Conservation (phyloP, 225 moss, liverwort and hornwort species). For the Marchantia paleacea region DNA sequence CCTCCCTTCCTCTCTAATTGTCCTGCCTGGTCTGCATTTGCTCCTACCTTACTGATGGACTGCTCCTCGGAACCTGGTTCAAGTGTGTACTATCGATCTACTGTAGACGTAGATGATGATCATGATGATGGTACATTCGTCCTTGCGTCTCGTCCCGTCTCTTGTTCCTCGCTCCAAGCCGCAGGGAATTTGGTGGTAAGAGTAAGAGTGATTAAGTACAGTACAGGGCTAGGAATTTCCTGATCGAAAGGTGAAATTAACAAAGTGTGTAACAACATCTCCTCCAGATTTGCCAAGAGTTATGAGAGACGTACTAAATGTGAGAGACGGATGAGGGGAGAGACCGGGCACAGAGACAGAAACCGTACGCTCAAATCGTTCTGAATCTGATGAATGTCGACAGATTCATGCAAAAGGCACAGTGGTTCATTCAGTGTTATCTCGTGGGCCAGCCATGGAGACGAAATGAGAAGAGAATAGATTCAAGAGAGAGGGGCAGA, state of each 20-base stretch:
- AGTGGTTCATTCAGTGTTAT: neutral
- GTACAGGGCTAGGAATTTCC: neutral
- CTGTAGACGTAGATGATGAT: neutral
- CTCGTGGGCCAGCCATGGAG: neutral
- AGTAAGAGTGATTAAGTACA: too few species aligned
- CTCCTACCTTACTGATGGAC: neutral
- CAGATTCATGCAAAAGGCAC: conserved; percentile 7
- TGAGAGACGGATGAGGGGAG: neutral
- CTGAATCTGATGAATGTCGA: neutral
- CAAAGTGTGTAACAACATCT: neutral
- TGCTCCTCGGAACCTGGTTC: neutral
- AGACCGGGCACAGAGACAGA: neutral
- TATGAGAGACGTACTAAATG: neutral
- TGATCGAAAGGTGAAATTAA: neutral
- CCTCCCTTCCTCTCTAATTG: neutral
- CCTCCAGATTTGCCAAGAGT: neutral
- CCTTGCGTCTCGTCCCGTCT: neutral
- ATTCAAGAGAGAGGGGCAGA: neutral
- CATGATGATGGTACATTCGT: neutral
- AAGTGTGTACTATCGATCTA: neutral
- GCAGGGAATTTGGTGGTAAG: too few species aligned
- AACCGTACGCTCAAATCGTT: neutral
- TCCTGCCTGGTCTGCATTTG: neutral
- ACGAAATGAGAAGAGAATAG: neutral
- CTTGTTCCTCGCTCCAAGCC: too few species aligned